Percentiles rank a stretch among this genome's conserved stretches.
Conservation (phyloP, 768 basidiomycete species). For the Exidia glandulosa region DNA sequence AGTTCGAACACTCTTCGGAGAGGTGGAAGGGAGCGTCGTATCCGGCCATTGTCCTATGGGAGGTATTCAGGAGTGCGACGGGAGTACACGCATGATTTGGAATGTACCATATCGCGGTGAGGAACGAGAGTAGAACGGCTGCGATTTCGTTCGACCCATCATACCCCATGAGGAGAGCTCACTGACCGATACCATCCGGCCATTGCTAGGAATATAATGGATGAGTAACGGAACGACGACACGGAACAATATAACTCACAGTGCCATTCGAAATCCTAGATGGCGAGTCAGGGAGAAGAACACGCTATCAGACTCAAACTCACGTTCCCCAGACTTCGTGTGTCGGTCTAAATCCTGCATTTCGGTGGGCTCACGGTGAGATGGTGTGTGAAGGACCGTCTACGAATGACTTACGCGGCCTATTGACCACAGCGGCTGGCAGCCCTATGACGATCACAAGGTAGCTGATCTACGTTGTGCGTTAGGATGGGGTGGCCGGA, state of each 20-base stretch:
- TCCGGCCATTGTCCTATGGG: conserved; percentile 4
- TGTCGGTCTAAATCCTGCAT: not conserved
- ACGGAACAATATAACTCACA: not conserved
- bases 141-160: not conserved
- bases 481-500: too few species aligned
- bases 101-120: not conserved
- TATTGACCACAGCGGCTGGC: not conserved
- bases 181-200: not conserved
- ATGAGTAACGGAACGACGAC: not conserved
- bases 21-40: conserved; percentile 9
- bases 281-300: too few species aligned
- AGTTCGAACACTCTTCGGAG: conserved; percentile 6
- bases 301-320: too few species aligned
- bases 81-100: not conserved
- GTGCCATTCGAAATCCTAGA: not conserved
- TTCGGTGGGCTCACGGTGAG: not conserved
- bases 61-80: not conserved
- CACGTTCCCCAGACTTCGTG: not conserved
- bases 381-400: not conserved
- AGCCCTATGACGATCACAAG: not conserved
- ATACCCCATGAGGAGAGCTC: not conserved
- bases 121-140: not conserved
- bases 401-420: not conserved
- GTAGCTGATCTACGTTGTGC: too few species aligned
- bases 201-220: not conserved